Evolutionary conservation across 139 green algal genomes (phyloP), one percentile per base, ranked within the genome.

Genomic region (Chlamydomonas applanata): DNA sequence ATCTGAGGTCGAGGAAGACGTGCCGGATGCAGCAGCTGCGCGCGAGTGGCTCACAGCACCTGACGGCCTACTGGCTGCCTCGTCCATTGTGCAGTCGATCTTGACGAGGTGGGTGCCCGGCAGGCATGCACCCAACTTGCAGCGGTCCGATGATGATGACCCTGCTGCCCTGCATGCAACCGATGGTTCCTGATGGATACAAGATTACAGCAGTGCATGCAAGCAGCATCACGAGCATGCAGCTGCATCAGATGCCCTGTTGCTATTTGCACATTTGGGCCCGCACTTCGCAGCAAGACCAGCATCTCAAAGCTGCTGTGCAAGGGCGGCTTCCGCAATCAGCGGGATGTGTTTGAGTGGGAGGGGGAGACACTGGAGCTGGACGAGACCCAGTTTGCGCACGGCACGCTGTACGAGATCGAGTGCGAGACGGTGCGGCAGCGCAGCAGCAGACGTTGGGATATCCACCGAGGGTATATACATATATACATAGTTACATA

Each of bases 291-390:
- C 40, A 49, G 40, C 29, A 63, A 89, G 44, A 85, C 82, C 24
- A 59, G 72, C 16, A 35, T 93, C 61, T n/a, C 65, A 16, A 53
- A 72, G 4, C 81, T 98, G 25, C 69, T 89, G 24, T 87, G 83
- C 68, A 83, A 98, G 59, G 94, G 94, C 9, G 94, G 94, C 2
- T 98, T 98, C 77, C 60, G 79, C 32, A 98, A 98, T 83, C 69
- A 86, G n/a, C 86, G 94, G 33, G 73, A 86, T 13, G 93, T 92
- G 63, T 92, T 84, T 68, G 63, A 79, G 0, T 98, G 91, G 90
- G 80, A 91, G 56, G 91, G 88, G 2, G 83, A 93, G 69, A 83
- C 80, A 17, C 74, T 98, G 60, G 94, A 98, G 82, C 79, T 98
- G 61, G 94, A 98, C 61, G 83, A 96, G 59, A 98, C 94, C 2